Evolutionary conservation across 2,329 filamentous ascomycete species (phyloP), one percentile per base, ranked within the genome.

Genomic region (Penicillium crustosum): DNA sequence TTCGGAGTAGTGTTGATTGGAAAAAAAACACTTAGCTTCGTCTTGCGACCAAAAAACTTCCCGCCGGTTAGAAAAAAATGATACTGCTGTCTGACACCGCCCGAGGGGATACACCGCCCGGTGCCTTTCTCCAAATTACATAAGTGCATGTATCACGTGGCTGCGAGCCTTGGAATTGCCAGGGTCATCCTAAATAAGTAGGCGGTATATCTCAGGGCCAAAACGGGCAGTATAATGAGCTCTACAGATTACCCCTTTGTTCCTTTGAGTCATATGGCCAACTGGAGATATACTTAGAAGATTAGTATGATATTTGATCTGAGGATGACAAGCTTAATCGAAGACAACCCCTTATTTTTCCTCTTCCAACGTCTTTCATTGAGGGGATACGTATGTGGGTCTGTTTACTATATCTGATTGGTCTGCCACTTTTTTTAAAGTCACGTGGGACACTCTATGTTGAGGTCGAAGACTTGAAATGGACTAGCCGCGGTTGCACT

Each of bases 41-140:
- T 39, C 42, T 57, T 57, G 44, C 57, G 44, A 53, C 53, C 39
- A 49, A 55, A 42, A 54, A 58, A 49, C 41, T 48, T 43, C 36
- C 48, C 27, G 45, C 50, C 54, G 31, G 54, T 36, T 60, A 51
- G 47, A 70, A 70, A 70, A 70, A 69, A 66, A 68, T 69, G 59
- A 67, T 68, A 70, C 55, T 74, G 73, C 68, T 63, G 4, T 21
- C 13, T 1, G 31, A 52, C 49, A 63, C 68, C 68, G 68, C 68
- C 66, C 60, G 7, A 67, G 62, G 61, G 62, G 62, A 45, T 63
- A 38, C 54, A 69, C 66, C 67, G 66, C 67, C 66, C 45, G 3
- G 7, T 12, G n/a, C 12, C 12, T 19, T n/a, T 4, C 0, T 44
- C 17, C 6, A 12, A 17, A 17, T 51, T 48, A 53, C 31, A 2